phyloP scores from a whole-genome alignment of 139 green algal genomes.

The Chara braunii region DNA sequence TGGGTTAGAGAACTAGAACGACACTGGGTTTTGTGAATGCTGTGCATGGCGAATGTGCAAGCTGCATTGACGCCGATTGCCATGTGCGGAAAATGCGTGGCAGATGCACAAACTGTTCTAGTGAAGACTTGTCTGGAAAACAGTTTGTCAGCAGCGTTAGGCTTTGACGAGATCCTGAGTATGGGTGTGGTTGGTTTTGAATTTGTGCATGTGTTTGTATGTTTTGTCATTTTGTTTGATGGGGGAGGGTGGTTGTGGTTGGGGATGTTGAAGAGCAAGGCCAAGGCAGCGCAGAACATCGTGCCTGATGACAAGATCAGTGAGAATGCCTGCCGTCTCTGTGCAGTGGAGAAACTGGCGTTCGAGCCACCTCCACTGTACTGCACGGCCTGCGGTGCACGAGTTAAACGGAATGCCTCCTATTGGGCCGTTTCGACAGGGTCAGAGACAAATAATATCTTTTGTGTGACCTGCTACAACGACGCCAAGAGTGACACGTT shows the following conservation, averaged over 20 bases:
- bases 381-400: conserved; percentile 74
- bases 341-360: conserved; percentile 64
- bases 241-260: not conserved
- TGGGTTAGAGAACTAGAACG: too few relatives aligned
- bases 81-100: too few relatives aligned
- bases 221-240: not conserved
- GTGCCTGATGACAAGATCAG: not conserved
- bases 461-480: conserved; percentile 75
- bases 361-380: conserved; percentile 93
- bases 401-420: conserved; percentile 85
- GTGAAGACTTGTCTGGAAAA: not conserved
- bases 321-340: conserved; percentile 68
- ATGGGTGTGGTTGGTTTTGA: not conserved
- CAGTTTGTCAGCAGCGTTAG: not conserved
- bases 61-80: too few relatives aligned
- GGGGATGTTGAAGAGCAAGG: conserved; percentile 16
- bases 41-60: too few relatives aligned
- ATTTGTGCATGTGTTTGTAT: not conserved
- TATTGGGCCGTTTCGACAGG: conserved; percentile 44
- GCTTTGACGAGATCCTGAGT: not conserved
- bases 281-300: conserved; percentile 31
- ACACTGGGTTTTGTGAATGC: too few relatives aligned
- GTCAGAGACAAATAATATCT: conserved; percentile 25
- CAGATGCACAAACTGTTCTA: not conserved
- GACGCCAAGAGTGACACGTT: conserved; percentile 55